Percentiles rank a stretch among this genome's conserved stretches.
Conservation (phyloP, 306 rosid species). For the Trifolium repens region DNA sequence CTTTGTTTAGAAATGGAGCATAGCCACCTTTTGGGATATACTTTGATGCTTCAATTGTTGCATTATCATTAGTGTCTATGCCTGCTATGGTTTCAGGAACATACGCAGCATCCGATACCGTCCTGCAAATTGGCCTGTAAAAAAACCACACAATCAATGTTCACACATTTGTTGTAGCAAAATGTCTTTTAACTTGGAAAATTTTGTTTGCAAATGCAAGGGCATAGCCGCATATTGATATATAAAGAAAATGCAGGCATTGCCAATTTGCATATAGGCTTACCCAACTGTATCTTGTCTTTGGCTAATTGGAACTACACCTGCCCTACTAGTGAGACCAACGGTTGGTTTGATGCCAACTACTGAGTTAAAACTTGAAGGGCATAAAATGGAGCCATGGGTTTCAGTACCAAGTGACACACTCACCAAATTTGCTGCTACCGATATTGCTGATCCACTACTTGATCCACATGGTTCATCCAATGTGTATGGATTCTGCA, state of each 20-base stretch:
- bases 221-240: neutral
- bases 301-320: conserved; percentile 64
- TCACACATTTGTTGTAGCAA: neutral
- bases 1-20: conserved; percentile 53
- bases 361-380: conserved; percentile 51
- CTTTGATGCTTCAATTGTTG: conserved; percentile 53
- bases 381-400: conserved; percentile 66
- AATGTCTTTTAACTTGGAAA: neutral
- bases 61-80: conserved; percentile 48
- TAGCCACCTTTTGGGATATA: conserved; percentile 66
- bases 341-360: conserved; percentile 72
- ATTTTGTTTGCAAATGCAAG: neutral
- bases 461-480: conserved; percentile 64
- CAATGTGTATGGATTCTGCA: conserved; percentile 59
- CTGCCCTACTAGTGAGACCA: conserved; percentile 82
- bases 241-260: neutral
- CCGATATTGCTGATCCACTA: conserved; percentile 70
- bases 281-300: conserved; percentile 77
- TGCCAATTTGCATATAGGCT: neutral
- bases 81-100: conserved; percentile 71
- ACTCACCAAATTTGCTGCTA: conserved; percentile 66
- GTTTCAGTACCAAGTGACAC: conserved; percentile 66
- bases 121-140: conserved; percentile 68
- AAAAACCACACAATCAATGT: conserved; percentile 22
- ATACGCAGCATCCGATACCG: conserved; percentile 66